Conservation (phyloP, 306 rosid genomes). For the Arachis hypogaea region DNA sequence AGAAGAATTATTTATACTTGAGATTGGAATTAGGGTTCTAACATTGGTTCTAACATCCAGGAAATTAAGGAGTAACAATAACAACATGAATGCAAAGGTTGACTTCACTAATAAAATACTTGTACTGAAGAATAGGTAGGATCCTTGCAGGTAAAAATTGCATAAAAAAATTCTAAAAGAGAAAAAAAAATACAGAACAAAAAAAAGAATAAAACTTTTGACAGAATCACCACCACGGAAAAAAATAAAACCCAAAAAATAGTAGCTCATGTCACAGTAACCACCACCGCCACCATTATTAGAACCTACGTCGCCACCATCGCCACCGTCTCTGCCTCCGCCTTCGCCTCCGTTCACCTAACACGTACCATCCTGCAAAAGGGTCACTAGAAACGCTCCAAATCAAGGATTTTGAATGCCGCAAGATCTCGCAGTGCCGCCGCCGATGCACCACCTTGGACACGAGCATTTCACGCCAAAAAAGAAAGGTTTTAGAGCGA, state of each 20-base stretch:
- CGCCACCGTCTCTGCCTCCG: background rate
- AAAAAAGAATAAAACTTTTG: conserved; percentile 5
- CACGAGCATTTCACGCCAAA: conserved; percentile 38
- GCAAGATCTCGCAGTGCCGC: conserved; percentile 44
- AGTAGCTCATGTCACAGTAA: conserved; percentile 62
- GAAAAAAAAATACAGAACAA: background rate
- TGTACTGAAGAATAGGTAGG: background rate
- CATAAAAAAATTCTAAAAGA: conserved; percentile 3
- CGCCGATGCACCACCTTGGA: conserved; percentile 15
- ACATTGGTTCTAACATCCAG: too few species aligned
- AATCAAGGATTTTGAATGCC: background rate
- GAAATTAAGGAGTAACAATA: background rate
- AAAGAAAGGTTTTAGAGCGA: too few species aligned
- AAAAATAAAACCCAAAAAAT: conserved; percentile 73
- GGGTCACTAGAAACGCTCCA: conserved; percentile 23
- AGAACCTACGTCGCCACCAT: background rate
- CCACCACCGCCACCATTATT: conserved; percentile 19
- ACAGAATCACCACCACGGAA: conserved; percentile 64
- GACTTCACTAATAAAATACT: conserved; percentile 20
- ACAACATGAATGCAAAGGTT: conserved; percentile 23
- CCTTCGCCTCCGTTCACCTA: conserved; percentile 43
- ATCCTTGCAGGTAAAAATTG: conserved; percentile 12
- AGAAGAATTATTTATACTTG: too few species aligned
- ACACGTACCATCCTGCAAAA: conserved; percentile 59
- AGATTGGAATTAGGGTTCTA: too few species aligned